phyloP scores from a whole-genome alignment of 192 early-diverging fungal species.

The Helicostylum pulchrum region DNA sequence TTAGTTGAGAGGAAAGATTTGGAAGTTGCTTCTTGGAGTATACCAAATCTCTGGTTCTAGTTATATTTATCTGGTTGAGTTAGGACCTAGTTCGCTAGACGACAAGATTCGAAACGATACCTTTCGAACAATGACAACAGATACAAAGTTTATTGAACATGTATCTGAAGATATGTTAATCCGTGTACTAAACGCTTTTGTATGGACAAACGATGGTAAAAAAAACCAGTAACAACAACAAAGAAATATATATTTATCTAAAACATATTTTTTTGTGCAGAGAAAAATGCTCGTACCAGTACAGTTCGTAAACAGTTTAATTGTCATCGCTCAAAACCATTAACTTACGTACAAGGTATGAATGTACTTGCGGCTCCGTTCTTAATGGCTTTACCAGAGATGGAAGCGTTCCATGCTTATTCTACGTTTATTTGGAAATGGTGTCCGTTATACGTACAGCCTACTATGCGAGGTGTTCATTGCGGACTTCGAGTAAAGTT shows the following conservation, averaged over 20 bases:
- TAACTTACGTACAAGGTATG: slow-evolving; percentile 94
- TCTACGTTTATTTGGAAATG: slow-evolving; percentile 82
- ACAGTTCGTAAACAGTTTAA: slow-evolving; percentile 8
- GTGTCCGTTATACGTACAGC: slow-evolving; percentile 93
- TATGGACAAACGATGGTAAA: slow-evolving; percentile 72
- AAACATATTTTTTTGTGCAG: no score
- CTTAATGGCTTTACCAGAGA: slow-evolving; percentile 86
- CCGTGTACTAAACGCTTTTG: slow-evolving; percentile 82
- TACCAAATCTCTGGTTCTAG: slow-evolving; percentile 67
- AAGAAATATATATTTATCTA: slow-evolving; percentile 4
- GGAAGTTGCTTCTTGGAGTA: slow-evolving; percentile 75
- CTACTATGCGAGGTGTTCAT: slow-evolving; percentile 84
- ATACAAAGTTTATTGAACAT: slow-evolving; percentile 65
- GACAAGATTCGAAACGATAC: slow-evolving; percentile 91
- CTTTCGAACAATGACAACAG: slow-evolving; percentile 79
- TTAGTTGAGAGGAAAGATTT: slow-evolving; percentile 55
- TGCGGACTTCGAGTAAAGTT: slow-evolving; percentile 76
- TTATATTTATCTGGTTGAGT: slow-evolving; percentile 68
- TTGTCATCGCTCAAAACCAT: slow-evolving; percentile 9
- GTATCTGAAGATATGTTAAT: slow-evolving; percentile 74
- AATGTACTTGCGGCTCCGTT: slow-evolving; percentile 92
- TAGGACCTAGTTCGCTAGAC: slow-evolving; percentile 67
- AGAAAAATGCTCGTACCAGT: neutral
- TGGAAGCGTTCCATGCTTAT: slow-evolving; percentile 87
- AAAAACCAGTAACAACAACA: slow-evolving; percentile 3